Conservation (phyloP, 345 rosid genomes). For the Sonneratia caseolaris region DNA sequence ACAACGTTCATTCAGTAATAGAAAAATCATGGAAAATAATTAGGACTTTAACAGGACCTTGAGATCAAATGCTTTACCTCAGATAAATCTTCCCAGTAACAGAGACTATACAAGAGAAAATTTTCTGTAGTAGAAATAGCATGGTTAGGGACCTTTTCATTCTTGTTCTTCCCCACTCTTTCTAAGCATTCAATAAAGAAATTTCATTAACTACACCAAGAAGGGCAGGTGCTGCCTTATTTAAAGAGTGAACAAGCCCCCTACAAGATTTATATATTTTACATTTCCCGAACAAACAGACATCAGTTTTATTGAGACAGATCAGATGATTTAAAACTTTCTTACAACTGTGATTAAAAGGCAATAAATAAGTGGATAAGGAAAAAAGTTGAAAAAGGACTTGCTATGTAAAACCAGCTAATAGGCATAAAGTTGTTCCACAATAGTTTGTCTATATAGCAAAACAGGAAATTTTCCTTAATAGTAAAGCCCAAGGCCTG, state of each 20-base stretch:
- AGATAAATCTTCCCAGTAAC: background rate
- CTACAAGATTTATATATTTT: background rate
- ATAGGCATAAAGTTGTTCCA: background rate
- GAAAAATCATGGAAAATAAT: background rate
- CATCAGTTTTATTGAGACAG: background rate
- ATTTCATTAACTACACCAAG: no score
- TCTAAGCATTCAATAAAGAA: no score
- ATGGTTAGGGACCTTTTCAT: no score
- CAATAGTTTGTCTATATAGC: background rate
- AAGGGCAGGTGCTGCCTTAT: background rate
- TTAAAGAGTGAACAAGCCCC: background rate
- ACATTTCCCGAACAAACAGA: background rate
- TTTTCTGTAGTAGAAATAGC: background rate
- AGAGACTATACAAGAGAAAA: background rate
- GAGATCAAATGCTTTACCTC: background rate
- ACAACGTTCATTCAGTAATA: background rate
- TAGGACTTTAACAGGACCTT: background rate
- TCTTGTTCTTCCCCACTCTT: no score
- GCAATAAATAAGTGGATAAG: background rate
- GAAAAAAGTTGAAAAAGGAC: background rate
- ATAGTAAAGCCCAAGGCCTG: background rate
- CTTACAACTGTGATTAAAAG: background rate
- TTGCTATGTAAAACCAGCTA: background rate
- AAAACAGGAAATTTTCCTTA: background rate
- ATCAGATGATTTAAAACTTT: background rate